Base-by-base conservation (phyloP, 441 rosid species). In the Euphorbia celastroides region DNA sequence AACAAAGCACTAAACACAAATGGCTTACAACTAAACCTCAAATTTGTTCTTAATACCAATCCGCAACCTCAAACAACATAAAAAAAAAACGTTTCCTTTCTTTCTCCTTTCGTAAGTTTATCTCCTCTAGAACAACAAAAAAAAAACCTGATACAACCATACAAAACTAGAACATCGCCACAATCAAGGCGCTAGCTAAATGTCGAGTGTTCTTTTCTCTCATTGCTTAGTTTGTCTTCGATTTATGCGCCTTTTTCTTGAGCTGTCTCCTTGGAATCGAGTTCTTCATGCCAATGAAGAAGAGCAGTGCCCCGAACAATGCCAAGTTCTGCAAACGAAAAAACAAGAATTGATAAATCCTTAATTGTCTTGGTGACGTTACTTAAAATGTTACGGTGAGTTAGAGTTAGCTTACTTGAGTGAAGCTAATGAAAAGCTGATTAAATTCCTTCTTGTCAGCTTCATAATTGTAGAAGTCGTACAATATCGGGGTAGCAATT, bases 251-350 rank as follows among this genome's bases (percentile, higher is more conserved):
- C 86, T 85, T 89, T 69, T 79, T 89, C 87, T 78, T 80, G 46
- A 75, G 77, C 38, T 82, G 89, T 64, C 89, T 84, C 71, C 83
- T 78, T 7, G 86, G 91, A 73, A 83, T 75, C 19, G 92, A 87
- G 78, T 89, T 89, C 82, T 84, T 89, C 90, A 86, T 89, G 70
- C 96, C 96, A 41, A 87, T 74, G 62, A 81, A 87, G 75, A 87
- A 87, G 42, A 89, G 85, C 74, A 89, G 69, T 23, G 85, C 93
- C 51, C 96, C 96, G 61, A 84, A 74, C 0, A 89, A 77, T 36
- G 96, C 96, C 71, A 89, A 32, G 74, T 75, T 82, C 96, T 89
- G 78, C 70, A 67, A 59, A 64, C 20, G 19, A 46, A 42, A 58
- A 9, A 16, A n/a, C n/a, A n/a, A n/a, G n/a, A 8, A 26, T 4